These are phyloP conservation scores for Scheffersomyces cryptocercus DNA, from an alignment of 1,139 yeast species.

Conservation along the genomic window DNA sequence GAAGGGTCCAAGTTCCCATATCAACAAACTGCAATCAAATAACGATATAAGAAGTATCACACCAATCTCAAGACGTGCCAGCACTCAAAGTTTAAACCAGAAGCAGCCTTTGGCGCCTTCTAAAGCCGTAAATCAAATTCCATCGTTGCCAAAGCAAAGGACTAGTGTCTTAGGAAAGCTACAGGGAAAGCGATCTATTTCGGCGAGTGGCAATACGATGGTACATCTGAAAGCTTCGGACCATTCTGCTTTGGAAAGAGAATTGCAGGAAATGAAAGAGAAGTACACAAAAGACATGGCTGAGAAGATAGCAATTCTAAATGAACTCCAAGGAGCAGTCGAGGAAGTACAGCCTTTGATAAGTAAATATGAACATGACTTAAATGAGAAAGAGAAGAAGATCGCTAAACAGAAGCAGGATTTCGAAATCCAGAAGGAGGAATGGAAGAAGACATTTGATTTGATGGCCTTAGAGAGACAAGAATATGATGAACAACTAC, in stretches of 20 bases:
- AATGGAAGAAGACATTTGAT: conserved; percentile 58
- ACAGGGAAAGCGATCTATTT: too few species aligned
- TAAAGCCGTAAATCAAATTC: conserved; percentile 2
- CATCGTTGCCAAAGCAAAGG: not conserved
- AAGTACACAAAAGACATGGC: conserved; percentile 32
- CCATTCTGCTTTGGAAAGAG: conserved; percentile 7
- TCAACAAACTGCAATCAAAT: too few species aligned
- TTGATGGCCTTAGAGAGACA: conserved; percentile 48
- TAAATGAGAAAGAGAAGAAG: conserved; percentile 46
- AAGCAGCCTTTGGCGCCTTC: conserved; percentile 7
- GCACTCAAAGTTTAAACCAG: not conserved
- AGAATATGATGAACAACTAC: conserved; percentile 29
- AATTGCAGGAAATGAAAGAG: conserved; percentile 12
- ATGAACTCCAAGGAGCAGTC: conserved; percentile 45
- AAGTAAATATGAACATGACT: conserved; percentile 44
- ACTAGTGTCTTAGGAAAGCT: not conserved
- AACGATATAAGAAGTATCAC: not conserved
- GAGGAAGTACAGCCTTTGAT: conserved; percentile 48
- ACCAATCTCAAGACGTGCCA: not conserved
- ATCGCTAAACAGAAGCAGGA: conserved; percentile 43
- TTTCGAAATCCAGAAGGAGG: conserved; percentile 56
- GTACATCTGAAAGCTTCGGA: not conserved
- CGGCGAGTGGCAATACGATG: not conserved
- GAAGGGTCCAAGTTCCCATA: too few species aligned
- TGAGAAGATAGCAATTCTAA: conserved; percentile 36